These are phyloP conservation scores for Ogataea sp. DNA, from an alignment of 805 yeast species.

Conservation along the genomic window DNA sequence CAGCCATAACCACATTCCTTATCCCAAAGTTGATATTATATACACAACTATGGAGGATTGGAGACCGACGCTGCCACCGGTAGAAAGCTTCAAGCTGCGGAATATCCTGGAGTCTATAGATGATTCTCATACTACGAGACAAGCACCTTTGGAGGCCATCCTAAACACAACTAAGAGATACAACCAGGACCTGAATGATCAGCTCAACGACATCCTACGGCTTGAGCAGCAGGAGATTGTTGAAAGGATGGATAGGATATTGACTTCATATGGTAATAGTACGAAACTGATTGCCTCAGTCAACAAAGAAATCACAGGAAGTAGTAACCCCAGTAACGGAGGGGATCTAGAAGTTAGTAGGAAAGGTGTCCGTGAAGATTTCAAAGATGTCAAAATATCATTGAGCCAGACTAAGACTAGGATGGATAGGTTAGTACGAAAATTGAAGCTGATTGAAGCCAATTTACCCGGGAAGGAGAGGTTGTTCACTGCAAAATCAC, in stretches of 20 bases:
- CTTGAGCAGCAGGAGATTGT: slow-evolving; percentile 17
- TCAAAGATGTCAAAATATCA: slow-evolving; percentile 16
- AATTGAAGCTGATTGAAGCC: slow-evolving; percentile 26
- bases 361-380: neutral
- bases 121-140: slow-evolving; percentile 13
- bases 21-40: too few relatives aligned
- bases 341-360: too few relatives aligned
- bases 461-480: slow-evolving; percentile 28
- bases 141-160: slow-evolving; percentile 16
- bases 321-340: too few relatives aligned
- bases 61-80: slow-evolving; percentile 21
- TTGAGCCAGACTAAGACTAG: slow-evolving; percentile 9
- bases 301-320: slow-evolving; percentile 1
- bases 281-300: neutral
- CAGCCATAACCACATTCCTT: too few relatives aligned
- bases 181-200: slow-evolving; percentile 21
- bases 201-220: slow-evolving; percentile 13
- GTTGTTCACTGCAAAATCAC: slow-evolving; percentile 25
- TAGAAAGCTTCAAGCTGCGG: slow-evolving; percentile 18
- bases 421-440: slow-evolving; percentile 17
- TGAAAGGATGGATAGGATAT: slow-evolving; percentile 8
- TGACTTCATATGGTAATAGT: neutral
- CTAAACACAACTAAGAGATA: slow-evolving; percentile 13
- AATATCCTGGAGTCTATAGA: slow-evolving; percentile 17
- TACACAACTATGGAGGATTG: too few relatives aligned